Percentiles rank a stretch among this genome's conserved stretches.
phyloP scores from a whole-genome alignment of 257 asterid species.

The Gynochthodes officinalis region DNA sequence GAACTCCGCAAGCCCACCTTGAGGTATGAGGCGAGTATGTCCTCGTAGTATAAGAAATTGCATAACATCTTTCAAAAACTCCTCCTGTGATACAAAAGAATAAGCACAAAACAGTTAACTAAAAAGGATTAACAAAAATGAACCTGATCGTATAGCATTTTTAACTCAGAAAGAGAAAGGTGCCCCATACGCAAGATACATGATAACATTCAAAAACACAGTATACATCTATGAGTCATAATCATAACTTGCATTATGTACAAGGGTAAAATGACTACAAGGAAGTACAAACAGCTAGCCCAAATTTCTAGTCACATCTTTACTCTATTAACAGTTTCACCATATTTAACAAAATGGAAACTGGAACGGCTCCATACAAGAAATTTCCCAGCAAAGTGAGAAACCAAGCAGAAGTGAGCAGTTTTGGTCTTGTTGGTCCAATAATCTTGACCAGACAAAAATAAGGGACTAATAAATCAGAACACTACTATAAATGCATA shows the following conservation, averaged over 20 bases:
- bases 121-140: background rate
- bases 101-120: slow-evolving; percentile 3
- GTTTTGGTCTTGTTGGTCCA: background rate
- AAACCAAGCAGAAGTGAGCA: background rate
- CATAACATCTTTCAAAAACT: slow-evolving; percentile 93
- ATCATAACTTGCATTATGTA: background rate
- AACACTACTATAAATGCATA: background rate
- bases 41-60: slow-evolving; percentile 94
- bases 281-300: background rate
- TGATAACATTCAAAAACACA: background rate
- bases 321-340: background rate
- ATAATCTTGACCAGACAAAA: no score
- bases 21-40: slow-evolving; percentile 96
- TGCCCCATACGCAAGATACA: background rate
- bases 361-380: background rate
- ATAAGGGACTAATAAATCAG: background rate
- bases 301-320: background rate
- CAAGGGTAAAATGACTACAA: background rate
- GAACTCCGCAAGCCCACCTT: slow-evolving; percentile 94
- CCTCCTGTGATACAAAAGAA: slow-evolving; percentile 53
- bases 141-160: background rate
- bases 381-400: background rate
- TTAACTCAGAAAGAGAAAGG: background rate
- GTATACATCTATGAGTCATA: background rate
- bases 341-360: background rate